Base-by-base conservation (phyloP, 768 basidiomycete genomes). In the Lentinula sp. region DNA sequence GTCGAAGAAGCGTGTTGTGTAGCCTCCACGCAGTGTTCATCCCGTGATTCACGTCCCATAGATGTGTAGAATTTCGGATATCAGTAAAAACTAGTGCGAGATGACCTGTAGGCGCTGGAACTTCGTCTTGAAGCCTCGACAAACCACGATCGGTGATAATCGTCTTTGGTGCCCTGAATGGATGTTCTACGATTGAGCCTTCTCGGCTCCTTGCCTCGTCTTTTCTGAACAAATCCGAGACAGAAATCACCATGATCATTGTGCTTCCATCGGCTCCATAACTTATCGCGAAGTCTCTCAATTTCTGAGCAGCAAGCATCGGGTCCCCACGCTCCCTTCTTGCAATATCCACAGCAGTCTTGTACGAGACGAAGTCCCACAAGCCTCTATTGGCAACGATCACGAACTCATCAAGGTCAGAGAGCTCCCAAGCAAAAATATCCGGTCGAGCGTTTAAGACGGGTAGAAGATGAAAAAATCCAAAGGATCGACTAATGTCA, bases 191-290 rank as follows among this genome's bases (percentile, higher is more conserved):
- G 16, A 80, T 71, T 13, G 75, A 70, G 43, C 84, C 82, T 65
- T 66, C 34, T 69, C 68, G 45, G 64, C 37, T 46, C 56, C 64
- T 39, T 63, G 76, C 48, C 18, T 57, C 54, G 8, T 51, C 32
- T 16, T 10, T 73, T 46, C 75, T 75, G 76, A 95, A 91, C 35
- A 95, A 76, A 68, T 92, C 93, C 8, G 83, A 84, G 21, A 97
- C 78, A 54, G 84, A 84, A 65, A 98, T 84, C 39, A 98, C 94
- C 96, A 98, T 98, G 75, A 98, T 95, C 95, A 98, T 98, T 52
- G 89, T 90, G 63, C 87, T 91, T 13, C 92, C 93, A 59, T 91
- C 87, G 16, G 95, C 93, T 1, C 97, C 97, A 72, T 98, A 98
- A 66, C 93, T 93, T 69, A 99, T 92, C 7, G 97, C 94, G 64